Evolutionary conservation across 495 filamentous ascomycete species (phyloP).

Genomic region (Podospora australis): DNA sequence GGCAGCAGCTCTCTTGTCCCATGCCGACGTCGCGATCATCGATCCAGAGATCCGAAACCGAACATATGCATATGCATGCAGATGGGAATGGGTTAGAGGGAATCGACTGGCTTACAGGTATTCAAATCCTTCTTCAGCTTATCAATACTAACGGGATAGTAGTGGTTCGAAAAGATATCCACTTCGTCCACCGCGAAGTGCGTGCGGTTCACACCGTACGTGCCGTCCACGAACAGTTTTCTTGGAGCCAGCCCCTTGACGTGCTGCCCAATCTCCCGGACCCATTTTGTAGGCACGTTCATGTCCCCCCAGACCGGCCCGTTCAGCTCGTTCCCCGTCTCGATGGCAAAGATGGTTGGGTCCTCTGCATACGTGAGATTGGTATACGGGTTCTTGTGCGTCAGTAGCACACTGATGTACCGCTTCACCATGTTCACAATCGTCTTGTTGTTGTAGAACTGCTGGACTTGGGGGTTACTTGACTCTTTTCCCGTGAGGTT

Average conservation of each 20-base stretch:
- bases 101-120: constrained; percentile 30
- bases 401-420: constrained; percentile 44
- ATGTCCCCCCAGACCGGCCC: constrained; percentile 44
- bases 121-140: constrained; percentile 39
- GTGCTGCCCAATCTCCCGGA: constrained; percentile 38
- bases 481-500: constrained; percentile 34
- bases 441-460: constrained; percentile 47
- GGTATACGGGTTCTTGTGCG: constrained; percentile 48
- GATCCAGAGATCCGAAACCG: no score
- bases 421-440: constrained; percentile 46
- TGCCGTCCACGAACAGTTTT: constrained; percentile 48
- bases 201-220: constrained; percentile 48
- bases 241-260: constrained; percentile 45
- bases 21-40: no score
- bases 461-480: constrained; percentile 35
- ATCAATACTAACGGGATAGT: constrained; percentile 42
- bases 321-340: constrained; percentile 50
- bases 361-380: constrained; percentile 50
- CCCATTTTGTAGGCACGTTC: constrained; percentile 45
- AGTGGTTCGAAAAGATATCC: constrained; percentile 49
- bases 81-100: no score
- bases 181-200: constrained; percentile 42
- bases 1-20: no score
- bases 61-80: no score
- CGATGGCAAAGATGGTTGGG: constrained; percentile 50